Conservation (phyloP, 768 basidiomycete species). For the Hebeloma cylindrosporum region DNA sequence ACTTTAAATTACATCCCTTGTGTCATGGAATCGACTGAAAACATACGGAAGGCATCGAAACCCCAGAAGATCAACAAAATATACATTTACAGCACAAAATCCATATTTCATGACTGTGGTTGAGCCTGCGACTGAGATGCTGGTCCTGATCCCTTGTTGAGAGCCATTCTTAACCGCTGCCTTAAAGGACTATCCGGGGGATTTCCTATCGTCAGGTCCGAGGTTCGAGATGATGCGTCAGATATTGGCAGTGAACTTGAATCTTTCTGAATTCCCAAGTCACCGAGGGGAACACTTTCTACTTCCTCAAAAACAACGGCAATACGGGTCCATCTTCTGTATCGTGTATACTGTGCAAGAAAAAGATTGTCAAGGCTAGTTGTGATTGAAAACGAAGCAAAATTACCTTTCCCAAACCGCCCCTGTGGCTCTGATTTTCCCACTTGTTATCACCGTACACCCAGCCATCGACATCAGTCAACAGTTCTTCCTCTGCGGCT, state of each 20-base stretch:
- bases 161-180: conserved; percentile 28
- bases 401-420: conserved; percentile 80
- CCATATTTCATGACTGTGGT: too few relatives aligned
- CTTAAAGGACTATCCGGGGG: conserved; percentile 28
- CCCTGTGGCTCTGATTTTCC: conserved; percentile 73
- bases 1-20: too few relatives aligned
- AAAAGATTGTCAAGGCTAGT: neutral
- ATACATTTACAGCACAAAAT: too few relatives aligned
- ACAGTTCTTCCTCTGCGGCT: too few relatives aligned
- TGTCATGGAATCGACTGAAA: too few relatives aligned
- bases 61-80: too few relatives aligned
- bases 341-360: conserved; percentile 71
- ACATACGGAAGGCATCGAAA: neutral
- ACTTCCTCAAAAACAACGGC: conserved; percentile 75
- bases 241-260: conserved; percentile 4
- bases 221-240: conserved; percentile 2
- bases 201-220: conserved; percentile 16
- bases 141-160: conserved; percentile 19
- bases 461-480: conserved; percentile 66
- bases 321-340: conserved; percentile 83
- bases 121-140: too few relatives aligned
- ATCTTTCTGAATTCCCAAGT: conserved; percentile 30
- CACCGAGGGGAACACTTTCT: conserved; percentile 47
- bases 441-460: conserved; percentile 95
- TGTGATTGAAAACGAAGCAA: neutral